Base-by-base conservation (phyloP, 129 eudicot species). In the Erigeron canadensis region DNA sequence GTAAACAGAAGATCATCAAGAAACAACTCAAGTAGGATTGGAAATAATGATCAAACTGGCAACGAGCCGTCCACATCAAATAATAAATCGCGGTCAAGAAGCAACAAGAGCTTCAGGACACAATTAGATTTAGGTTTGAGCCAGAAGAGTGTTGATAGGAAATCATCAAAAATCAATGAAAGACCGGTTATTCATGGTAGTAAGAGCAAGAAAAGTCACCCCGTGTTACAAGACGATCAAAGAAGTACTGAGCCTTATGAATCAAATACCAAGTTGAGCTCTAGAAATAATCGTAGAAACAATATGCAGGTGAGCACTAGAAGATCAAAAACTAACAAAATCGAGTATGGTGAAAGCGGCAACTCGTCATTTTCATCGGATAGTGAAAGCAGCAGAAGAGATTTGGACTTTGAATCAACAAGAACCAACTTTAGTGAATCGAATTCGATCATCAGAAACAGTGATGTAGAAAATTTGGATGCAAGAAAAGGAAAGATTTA, bases 321-420 rank as follows among this genome's bases (percentile, higher is more conserved):
- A 76, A 76, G 70, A 69, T 70, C 71, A 41, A 23, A 40, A 50
- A 50, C 6, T 40, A 65, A 77, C 13, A 41, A 62, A 23, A 4
- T 41, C 8, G 70, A 50, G n/a, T 62, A 50, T n/a, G 39, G 46
- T 23, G 66, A 77, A 51, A 71, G 43, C 17, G 63, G 51, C 22
- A 61, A 77, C 41, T 77, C 77, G 0, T 77, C 76, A 11, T 40
- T 70, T 28, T 70, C 81, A 63, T 70, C 81, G 1, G 71, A 65
- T 77, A 34, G 41, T 53, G 63, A 63, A 51, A 53, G 55, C 55
- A 51, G 55, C 16, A 76, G 40, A 51, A 51, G 56, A 28, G n/a
- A 19, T 47, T 47, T 41, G 62, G 34, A 22, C 15, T 53, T 41
- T 22, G 41, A 55, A 9, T 42, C 22, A 15, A 16, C 23, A 65